phyloP scores from a whole-genome alignment of 2,329 filamentous ascomycete genomes.

The Stachybotrys chartarum region DNA sequence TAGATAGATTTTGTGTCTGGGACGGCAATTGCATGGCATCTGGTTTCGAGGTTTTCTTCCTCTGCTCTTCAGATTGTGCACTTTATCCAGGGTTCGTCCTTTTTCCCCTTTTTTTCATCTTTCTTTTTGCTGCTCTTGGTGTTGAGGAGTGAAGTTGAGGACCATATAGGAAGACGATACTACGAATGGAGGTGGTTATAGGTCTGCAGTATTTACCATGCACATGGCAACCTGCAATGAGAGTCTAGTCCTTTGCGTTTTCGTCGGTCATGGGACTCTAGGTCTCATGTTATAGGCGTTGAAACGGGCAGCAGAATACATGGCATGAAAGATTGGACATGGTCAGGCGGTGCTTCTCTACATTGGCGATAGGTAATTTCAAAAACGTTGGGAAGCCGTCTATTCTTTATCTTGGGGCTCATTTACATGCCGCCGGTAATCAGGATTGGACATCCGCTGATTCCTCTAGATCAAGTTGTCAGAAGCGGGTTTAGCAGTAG shows the following conservation, averaged over 20 bases:
- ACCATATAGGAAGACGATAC: too few species aligned
- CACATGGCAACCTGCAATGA: too few species aligned
- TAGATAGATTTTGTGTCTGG: slow-evolving; percentile 23
- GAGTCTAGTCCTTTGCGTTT: too few species aligned
- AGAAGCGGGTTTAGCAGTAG: background rate
- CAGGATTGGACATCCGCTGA: background rate
- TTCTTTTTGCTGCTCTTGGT: background rate
- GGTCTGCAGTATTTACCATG: too few species aligned
- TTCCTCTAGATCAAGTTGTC: background rate
- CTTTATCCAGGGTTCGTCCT: background rate
- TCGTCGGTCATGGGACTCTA: too few species aligned
- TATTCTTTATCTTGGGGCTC: background rate
- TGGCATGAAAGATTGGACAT: too few species aligned
- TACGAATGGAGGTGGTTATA: too few species aligned
- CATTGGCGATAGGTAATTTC: too few species aligned
- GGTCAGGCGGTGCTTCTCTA: too few species aligned
- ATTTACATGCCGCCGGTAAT: background rate
- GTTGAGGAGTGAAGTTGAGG: background rate
- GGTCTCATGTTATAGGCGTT: too few species aligned
- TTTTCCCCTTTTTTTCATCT: background rate
- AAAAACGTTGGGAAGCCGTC: background rate
- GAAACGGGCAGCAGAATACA: too few species aligned
- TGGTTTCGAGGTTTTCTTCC: background rate
- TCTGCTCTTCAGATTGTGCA: background rate
- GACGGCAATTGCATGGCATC: slow-evolving; percentile 9